Conservation (phyloP, 495 filamentous ascomycete species). For the Aspergillus panamensis region DNA sequence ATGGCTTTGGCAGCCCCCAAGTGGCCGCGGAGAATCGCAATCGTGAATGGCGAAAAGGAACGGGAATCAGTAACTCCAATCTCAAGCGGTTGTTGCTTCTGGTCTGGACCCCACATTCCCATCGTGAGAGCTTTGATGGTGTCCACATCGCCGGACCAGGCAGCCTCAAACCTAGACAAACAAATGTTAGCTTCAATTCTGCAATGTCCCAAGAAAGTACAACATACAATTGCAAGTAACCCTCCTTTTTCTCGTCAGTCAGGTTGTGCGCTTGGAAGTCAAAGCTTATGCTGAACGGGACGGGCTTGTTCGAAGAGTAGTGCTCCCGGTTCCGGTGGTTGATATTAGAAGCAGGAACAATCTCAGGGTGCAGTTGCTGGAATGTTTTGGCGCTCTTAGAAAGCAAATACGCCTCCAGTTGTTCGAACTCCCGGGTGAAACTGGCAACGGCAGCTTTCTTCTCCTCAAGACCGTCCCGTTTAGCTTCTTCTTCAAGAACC, state of each 20-base stretch:
- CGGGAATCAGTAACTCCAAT: slow-evolving; percentile 53
- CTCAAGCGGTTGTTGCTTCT: slow-evolving; percentile 52
- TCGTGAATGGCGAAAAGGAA: slow-evolving; percentile 53
- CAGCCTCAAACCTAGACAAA: slow-evolving; percentile 57
- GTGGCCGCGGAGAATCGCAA: slow-evolving; percentile 63
- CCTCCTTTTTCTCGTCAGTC: slow-evolving; percentile 48
- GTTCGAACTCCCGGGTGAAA: slow-evolving; percentile 48
- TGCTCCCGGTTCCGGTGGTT: neutral
- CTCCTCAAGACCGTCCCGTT: slow-evolving; percentile 37
- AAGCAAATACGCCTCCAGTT: slow-evolving; percentile 50
- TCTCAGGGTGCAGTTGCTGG: slow-evolving; percentile 57
- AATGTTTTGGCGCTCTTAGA: slow-evolving; percentile 61
- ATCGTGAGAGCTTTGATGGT: slow-evolving; percentile 50
- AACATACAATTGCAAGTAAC: slow-evolving; percentile 53
- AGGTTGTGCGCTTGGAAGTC: slow-evolving; percentile 49
- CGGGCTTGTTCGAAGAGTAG: slow-evolving; percentile 3
- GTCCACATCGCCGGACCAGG: slow-evolving; percentile 61
- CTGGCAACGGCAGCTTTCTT: slow-evolving; percentile 50
- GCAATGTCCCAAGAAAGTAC: neutral
- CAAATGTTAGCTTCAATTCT: slow-evolving; percentile 13
- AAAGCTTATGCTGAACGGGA: slow-evolving; percentile 46
- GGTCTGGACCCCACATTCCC: slow-evolving; percentile 34
- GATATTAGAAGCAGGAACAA: slow-evolving; percentile 8
- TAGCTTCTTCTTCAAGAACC: neutral
- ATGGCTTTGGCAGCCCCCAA: slow-evolving; percentile 57